These are phyloP conservation scores for Acer saccharum DNA, from an alignment of 345 rosid genomes.

Conservation along the genomic window DNA sequence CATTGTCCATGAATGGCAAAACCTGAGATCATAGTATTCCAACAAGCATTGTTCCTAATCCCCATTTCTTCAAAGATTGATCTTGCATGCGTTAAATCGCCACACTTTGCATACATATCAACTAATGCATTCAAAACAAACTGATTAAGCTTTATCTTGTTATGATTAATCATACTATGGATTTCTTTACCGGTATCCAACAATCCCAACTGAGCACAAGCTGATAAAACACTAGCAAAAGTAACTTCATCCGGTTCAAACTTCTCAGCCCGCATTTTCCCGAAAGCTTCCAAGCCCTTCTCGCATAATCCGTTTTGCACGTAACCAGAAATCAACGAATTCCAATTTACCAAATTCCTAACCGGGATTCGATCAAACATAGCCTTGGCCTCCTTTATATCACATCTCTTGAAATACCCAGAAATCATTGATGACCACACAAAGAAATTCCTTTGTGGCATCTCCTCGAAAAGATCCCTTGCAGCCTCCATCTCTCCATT, in stretches of 20 bases:
- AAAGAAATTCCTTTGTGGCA: conserved; percentile 67
- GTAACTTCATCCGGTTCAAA: conserved; percentile 69
- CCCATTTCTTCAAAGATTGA: conserved; percentile 54
- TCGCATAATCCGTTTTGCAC: conserved; percentile 58
- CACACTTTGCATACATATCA: conserved; percentile 84
- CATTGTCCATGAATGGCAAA: conserved; percentile 60
- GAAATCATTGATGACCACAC: conserved; percentile 84
- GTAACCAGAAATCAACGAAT: conserved; percentile 67
- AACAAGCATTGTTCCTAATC: conserved; percentile 50
- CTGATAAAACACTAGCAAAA: conserved; percentile 58
- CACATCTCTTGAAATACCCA: conserved; percentile 64
- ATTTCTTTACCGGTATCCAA: conserved; percentile 64
- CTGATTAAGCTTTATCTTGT: conserved; percentile 48
- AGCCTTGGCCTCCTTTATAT: conserved; percentile 50
- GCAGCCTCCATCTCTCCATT: conserved; percentile 63
- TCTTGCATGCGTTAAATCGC: conserved; percentile 58
- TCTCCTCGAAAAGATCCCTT: conserved; percentile 49
- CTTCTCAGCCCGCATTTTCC: conserved; percentile 56
- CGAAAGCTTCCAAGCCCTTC: conserved; percentile 57
- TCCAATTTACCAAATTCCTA: conserved; percentile 72
- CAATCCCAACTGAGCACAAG: conserved; percentile 71
- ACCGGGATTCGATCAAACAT: conserved; percentile 48
- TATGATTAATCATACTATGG: conserved; percentile 41
- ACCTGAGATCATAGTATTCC: conserved; percentile 81
- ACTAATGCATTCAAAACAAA: conserved; percentile 61